Evolutionary conservation across 2,329 filamentous ascomycete genomes (phyloP).

Genomic region (Aspergillus sp.): DNA sequence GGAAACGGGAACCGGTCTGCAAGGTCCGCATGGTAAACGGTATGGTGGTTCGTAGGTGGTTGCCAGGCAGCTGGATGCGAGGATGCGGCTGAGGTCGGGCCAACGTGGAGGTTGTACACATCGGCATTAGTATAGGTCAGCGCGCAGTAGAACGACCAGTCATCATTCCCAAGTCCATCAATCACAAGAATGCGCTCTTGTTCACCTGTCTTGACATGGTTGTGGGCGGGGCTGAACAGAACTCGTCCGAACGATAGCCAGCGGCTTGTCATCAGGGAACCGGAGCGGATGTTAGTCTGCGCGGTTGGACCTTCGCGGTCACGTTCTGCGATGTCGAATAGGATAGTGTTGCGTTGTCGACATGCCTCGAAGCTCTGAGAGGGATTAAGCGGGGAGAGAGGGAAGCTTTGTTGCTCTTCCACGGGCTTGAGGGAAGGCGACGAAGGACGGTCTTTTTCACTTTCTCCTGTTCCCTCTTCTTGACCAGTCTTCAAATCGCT

Average conservation of each 20-base stretch:
- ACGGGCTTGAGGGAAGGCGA: conserved; percentile 21
- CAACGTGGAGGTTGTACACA: conserved; percentile 38
- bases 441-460: conserved; percentile 24
- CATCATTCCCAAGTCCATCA: conserved; percentile 46
- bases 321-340: conserved; percentile 36
- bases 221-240: conserved; percentile 45
- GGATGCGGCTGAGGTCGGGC: conserved; percentile 24
- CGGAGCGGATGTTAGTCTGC: conserved; percentile 42
- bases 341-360: conserved; percentile 26
- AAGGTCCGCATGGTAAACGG: conserved; percentile 35
- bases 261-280: conserved; percentile 46
- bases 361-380: conserved; percentile 21
- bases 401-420: conserved; percentile 20
- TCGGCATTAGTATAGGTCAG: conserved; percentile 42
- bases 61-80: conserved; percentile 37
- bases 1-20: conserved; percentile 41
- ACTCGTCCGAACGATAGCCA: conserved; percentile 47
- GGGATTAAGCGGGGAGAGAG: conserved; percentile 18
- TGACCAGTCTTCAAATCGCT: conserved; percentile 32
- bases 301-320: conserved; percentile 35
- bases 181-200: conserved; percentile 43
- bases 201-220: conserved; percentile 34
- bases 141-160: conserved; percentile 48
- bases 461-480: neutral
- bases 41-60: conserved; percentile 38